Base-by-base conservation (phyloP, 2,329 filamentous ascomycete species). In the Lecanosticta acicola region DNA sequence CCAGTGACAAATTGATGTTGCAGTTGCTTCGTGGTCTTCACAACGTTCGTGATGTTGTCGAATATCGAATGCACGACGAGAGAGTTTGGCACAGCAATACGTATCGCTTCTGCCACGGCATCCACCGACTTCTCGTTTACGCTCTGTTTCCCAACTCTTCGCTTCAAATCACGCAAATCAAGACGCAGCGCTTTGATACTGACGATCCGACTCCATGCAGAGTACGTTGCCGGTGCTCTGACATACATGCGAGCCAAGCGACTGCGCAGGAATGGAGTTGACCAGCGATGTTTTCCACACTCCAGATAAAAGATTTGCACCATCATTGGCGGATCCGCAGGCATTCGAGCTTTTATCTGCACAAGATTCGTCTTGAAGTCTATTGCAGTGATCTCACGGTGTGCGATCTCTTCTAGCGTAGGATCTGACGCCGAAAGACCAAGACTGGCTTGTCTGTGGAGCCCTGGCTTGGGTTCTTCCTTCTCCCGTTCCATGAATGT, bases 1-100 rank as follows among this genome's bases (percentile, higher is more conserved):
- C 86, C 85, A 0, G 88, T 94, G 63, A 80, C 81, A 72, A 97
- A 95, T 9, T 91, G 83, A 67, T 97, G 87, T 53, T 94, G 86
- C n/a, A 98, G 76, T 61, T 98, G 93, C 62, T 91, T 78, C 13
- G 85, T 80, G 1, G 90, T 85, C 67, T 98, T 98, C 55, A 86
- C 71, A 0, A 87, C 82, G 59, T 96, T 98, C 57, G 87, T 80
- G 41, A 94, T 73, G 59, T 97, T 98, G 69, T 98, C 93, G n/a
- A 91, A 85, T 50, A 98, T 84, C 50, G 84, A 84, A 67, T 93
- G 85, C 60, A 97, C 78, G 18, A 94, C 81, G 57, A 98, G 79
- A 58, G 95, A 89, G 67, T 97, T 89, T 1, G 94, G 93, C 9
- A 98, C 83, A 4, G 84, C 88, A 36, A 97, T 65, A 10, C 93